Evolutionary conservation across 2,329 filamentous ascomycete species (phyloP).

Genomic region (Alternaria infectoria): DNA sequence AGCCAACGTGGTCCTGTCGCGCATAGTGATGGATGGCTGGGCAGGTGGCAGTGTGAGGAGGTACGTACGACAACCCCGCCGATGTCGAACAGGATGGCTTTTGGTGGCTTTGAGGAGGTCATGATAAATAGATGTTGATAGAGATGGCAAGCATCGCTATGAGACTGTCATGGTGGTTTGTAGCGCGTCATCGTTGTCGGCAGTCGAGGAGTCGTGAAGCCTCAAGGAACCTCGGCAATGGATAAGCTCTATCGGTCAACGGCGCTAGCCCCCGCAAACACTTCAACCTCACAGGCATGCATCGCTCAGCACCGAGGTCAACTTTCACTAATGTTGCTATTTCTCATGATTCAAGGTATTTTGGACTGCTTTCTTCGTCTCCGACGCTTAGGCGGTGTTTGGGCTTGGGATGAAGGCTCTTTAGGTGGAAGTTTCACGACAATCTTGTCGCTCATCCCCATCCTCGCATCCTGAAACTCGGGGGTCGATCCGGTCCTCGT

Average conservation of each 20-base stretch:
- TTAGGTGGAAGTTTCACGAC: background rate
- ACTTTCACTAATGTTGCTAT: background rate
- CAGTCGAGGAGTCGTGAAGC: constrained; percentile 12
- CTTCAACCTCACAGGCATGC: background rate
- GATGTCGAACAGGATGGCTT: constrained; percentile 80
- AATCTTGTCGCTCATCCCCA: background rate
- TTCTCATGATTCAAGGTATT: background rate
- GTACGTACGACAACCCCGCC: constrained; percentile 91
- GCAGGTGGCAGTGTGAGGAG: background rate
- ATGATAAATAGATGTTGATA: constrained; percentile 6
- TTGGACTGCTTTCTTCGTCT: background rate
- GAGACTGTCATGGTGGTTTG: constrained; percentile 24
- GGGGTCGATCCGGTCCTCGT: background rate
- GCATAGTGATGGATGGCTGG: background rate
- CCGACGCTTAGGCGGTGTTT: background rate
- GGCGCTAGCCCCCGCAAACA: constrained; percentile 9
- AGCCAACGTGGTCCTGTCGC: background rate
- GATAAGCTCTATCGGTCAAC: constrained; percentile 27
- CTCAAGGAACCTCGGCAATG: constrained; percentile 33
- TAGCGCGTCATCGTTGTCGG: constrained; percentile 19
- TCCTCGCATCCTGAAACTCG: background rate
- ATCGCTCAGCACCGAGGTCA: background rate
- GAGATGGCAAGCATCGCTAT: constrained; percentile 2
- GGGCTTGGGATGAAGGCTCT: background rate
- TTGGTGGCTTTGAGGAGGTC: constrained; percentile 21